Percentiles rank a stretch among this genome's conserved stretches.
These are phyloP conservation scores for Neoscytalidium dimidiatum DNA, from an alignment of 2,329 filamentous ascomycete genomes.

Conservation along the genomic window DNA sequence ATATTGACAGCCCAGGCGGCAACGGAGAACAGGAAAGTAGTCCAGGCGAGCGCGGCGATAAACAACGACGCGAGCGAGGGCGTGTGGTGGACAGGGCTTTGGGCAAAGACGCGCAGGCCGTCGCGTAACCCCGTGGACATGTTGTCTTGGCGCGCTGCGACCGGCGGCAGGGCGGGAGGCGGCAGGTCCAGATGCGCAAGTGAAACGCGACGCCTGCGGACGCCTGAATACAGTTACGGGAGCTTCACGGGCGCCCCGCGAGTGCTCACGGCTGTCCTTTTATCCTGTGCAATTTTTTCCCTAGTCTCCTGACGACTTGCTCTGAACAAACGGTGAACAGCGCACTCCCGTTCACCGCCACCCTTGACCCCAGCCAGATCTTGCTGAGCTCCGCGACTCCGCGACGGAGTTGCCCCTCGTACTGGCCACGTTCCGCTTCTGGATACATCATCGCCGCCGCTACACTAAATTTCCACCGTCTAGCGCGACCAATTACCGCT, in stretches of 20 bases:
- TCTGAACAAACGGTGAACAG: conserved; percentile 13
- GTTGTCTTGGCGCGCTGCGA: conserved; percentile 16
- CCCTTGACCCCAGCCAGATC: conserved; percentile 2
- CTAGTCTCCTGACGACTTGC: neutral
- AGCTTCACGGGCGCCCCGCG: conserved; percentile 2
- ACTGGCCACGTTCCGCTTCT: conserved; percentile 21
- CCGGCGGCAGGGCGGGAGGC: neutral
- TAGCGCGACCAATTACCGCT: conserved; percentile 11
- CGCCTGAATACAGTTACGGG: neutral
- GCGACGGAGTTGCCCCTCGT: conserved; percentile 9
- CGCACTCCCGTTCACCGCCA: conserved; percentile 17
- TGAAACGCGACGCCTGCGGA: conserved; percentile 11
- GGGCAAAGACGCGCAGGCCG: conserved; percentile 1
- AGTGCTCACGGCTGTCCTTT: conserved; percentile 6
- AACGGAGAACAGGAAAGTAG: conserved; percentile 6
- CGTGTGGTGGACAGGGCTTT: conserved; percentile 20
- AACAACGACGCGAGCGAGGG: conserved; percentile 14
- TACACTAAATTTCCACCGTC: neutral
- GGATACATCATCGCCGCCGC: conserved; percentile 15
- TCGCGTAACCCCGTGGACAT: conserved; percentile 19
- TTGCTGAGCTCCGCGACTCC: conserved; percentile 3
- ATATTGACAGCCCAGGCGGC: conserved; percentile 16
- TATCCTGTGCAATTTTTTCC: neutral
- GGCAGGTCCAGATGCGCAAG: conserved; percentile 3
- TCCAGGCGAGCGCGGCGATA: conserved; percentile 17